Evolutionary conservation across 176 grass and related monocot species (phyloP), one percentile per base, ranked within the genome.

Genomic region (Metroxylon sagu): DNA sequence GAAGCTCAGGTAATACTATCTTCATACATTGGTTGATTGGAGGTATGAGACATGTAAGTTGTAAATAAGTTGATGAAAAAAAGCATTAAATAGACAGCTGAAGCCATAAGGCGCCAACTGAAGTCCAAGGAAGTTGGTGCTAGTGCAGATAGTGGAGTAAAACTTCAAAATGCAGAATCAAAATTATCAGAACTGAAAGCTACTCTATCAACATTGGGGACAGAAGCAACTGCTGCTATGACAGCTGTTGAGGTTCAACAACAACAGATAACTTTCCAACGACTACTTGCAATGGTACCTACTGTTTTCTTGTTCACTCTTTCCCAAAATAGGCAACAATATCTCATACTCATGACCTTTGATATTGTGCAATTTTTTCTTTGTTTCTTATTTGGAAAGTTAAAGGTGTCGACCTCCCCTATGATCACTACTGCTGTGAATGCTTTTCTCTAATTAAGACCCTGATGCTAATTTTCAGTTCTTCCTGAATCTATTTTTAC

Each of bases 171-270:
- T 83, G 93, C 93, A 78, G 93, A 98, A 77, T 85, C 72, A n/a
- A 98, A 98, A 84, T 78, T 98, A 82, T 79, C 84, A 57, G 87
- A 98, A 60, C 81, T 98, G 57, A 70, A 62, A 68, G 85, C 78
- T 59, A 83, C 76, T 5, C 64, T 92, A 60, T 78, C 81, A 68
- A 79, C 93, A 57, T 77, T 98, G 18, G 93, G 93, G 58, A 88
- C 76, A 83, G 93, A 98, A 70, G 88, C 93, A 60, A 89, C 88
- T 78, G 84, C 79, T 62, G 93, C 93, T 78, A 92, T 98, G 93
- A 76, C 85, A 76, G 73, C 87, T 62, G 93, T 98, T 52, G 88
- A 98, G 70, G 71, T 65, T 77, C 87, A 92, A 75, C 93, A 98
- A 59, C 87, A 89, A 70, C 68, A 85, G 60, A 74, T 79, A 60